Conservation (phyloP, 2,329 filamentous ascomycete genomes). For the Hypoxylon sp. region DNA sequence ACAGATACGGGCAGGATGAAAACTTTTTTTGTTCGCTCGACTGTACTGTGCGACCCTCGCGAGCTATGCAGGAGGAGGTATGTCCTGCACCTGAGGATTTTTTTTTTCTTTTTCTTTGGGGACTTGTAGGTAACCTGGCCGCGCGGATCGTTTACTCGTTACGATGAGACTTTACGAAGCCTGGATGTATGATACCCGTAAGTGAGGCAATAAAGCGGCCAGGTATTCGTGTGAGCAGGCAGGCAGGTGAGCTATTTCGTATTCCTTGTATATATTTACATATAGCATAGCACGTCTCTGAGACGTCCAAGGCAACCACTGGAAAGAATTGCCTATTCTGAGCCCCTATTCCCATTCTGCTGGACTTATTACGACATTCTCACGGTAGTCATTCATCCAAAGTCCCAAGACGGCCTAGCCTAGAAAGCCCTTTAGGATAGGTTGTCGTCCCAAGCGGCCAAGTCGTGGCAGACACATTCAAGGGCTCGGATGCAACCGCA, state of each 20-base stretch:
- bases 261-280: background rate
- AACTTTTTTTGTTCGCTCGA: constrained; percentile 17
- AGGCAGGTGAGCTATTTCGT: no score
- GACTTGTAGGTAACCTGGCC: background rate
- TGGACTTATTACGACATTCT: constrained; percentile 20
- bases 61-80: no score
- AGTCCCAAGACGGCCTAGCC: background rate
- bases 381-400: constrained; percentile 11
- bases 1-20: constrained; percentile 6
- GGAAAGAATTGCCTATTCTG: background rate
- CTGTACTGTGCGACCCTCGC: no score
- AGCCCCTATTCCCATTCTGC: no score
- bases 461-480: constrained; percentile 10
- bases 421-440: constrained; percentile 8
- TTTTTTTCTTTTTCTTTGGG: no score
- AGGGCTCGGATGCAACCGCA: constrained; percentile 30
- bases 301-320: no score
- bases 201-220: background rate
- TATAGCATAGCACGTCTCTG: no score
- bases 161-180: background rate
- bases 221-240: no score
- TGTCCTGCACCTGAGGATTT: no score
- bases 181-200: background rate
- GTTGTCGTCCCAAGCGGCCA: background rate
- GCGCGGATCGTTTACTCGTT: background rate